Percentiles rank a stretch among this genome's conserved stretches.
Conservation (phyloP, 805 yeast species). For the Spathaspora boniae region DNA sequence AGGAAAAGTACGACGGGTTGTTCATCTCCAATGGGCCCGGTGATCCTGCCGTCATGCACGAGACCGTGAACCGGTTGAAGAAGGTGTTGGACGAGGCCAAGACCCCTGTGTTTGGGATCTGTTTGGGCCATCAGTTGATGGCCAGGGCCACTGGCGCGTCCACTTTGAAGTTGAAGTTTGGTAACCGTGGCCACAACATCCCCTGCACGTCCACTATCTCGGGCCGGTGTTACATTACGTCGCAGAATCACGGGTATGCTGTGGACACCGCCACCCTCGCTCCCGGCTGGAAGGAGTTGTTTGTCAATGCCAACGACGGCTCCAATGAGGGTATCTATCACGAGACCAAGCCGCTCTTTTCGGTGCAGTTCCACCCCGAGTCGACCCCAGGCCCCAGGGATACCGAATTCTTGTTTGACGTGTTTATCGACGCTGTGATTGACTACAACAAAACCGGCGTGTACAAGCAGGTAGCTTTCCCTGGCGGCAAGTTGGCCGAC, state of each 20-base stretch:
- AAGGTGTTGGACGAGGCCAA: constrained; percentile 58
- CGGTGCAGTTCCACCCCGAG: constrained; percentile 99
- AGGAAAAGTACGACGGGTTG: constrained; percentile 88
- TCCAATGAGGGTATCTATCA: constrained; percentile 98
- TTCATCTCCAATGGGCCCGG: constrained; percentile 99
- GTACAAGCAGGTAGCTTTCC: constrained; percentile 77
- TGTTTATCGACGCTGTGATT: constrained; percentile 77
- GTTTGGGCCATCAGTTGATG: constrained; percentile 95
- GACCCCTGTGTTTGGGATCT: constrained; percentile 95
- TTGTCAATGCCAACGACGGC: constrained; percentile 93
- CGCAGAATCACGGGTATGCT: constrained; percentile 98
- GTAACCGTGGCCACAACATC: constrained; percentile 99
- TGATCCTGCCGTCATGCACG: constrained; percentile 86
- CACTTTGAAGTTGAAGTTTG: constrained; percentile 88
- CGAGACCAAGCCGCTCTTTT: constrained; percentile 81
- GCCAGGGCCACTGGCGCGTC: constrained; percentile 96
- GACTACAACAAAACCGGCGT: constrained; percentile 57
- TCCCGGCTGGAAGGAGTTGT: constrained; percentile 87
- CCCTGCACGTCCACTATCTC: constrained; percentile 88
- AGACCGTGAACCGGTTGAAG: constrained; percentile 58
- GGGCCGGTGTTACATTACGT: constrained; percentile 97
- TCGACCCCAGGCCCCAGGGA: constrained; percentile 99
- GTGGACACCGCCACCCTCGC: constrained; percentile 78
- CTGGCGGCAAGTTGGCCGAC: constrained; percentile 79
- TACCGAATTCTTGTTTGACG: constrained; percentile 94